phyloP scores from a whole-genome alignment of 2,329 filamentous ascomycete genomes.

The Trichoderma atroviride region DNA sequence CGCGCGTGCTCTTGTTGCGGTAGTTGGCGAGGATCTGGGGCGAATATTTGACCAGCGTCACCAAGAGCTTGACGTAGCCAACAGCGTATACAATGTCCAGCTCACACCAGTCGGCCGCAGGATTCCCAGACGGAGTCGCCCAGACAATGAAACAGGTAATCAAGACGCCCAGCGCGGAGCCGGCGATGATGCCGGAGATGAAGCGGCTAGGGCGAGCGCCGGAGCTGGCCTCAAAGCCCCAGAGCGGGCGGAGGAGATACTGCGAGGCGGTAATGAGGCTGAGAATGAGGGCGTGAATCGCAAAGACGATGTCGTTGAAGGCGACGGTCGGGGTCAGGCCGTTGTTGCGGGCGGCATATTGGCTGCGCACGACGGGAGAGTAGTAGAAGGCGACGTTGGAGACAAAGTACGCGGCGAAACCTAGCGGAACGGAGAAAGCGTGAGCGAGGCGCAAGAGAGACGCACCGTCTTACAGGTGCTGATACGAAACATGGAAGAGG shows the following conservation, averaged over 20 bases:
- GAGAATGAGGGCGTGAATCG: slow-evolving; percentile 75
- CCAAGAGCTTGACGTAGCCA: slow-evolving; percentile 84
- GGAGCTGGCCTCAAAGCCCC: slow-evolving; percentile 70
- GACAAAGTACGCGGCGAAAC: slow-evolving; percentile 74
- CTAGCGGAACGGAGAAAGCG: slow-evolving; percentile 40
- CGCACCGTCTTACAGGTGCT: not conserved
- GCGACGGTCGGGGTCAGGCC: slow-evolving; percentile 80
- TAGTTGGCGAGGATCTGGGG: slow-evolving; percentile 85
- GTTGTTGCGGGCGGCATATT: slow-evolving; percentile 81
- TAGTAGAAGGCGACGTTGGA: slow-evolving; percentile 78
- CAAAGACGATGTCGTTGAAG: slow-evolving; percentile 89
- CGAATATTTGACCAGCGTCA: slow-evolving; percentile 90
- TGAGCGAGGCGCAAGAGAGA: not conserved
- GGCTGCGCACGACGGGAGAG: slow-evolving; percentile 72
- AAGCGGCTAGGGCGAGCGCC: slow-evolving; percentile 60
- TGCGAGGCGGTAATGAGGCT: slow-evolving; percentile 76
- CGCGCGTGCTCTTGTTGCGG: slow-evolving; percentile 78
- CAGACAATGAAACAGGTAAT: slow-evolving; percentile 52
- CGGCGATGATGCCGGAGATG: slow-evolving; percentile 70
- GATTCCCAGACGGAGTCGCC: slow-evolving; percentile 41
- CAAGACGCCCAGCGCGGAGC: slow-evolving; percentile 64
- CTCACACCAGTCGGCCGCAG: slow-evolving; percentile 58
- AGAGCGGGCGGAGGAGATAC: slow-evolving; percentile 68
- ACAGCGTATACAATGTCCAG: slow-evolving; percentile 69
- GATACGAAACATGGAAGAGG: not conserved